A percentile compares a stretch with the other conserved stretches of the same genome.
Conservation (phyloP, 306 rosid genomes). For the Prunus armeniaca region DNA sequence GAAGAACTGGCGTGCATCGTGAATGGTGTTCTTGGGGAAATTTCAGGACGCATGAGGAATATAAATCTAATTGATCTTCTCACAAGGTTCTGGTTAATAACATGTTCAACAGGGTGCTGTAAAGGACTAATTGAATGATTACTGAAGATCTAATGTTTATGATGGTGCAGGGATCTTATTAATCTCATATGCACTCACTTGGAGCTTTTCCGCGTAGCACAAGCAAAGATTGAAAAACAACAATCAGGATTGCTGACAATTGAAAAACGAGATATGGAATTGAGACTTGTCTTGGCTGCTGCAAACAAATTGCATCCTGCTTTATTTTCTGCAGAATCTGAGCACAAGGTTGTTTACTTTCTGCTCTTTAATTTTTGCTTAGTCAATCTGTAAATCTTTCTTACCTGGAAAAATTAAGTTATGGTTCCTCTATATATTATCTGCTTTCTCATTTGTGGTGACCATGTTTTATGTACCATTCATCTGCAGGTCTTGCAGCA, state of each 20-base stretch:
- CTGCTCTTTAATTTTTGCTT: constrained; percentile 16
- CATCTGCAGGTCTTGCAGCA: constrained; percentile 87
- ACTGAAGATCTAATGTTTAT: constrained; percentile 32
- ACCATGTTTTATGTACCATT: constrained; percentile 30
- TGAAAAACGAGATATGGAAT: constrained; percentile 67
- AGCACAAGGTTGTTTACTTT: constrained; percentile 75
- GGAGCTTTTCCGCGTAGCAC: constrained; percentile 83
- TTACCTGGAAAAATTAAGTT: constrained; percentile 17
- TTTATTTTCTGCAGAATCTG: constrained; percentile 93
- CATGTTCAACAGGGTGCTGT: constrained; percentile 11
- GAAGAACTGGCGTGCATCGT: constrained; percentile 76
- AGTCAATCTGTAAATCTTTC: constrained; percentile 20
- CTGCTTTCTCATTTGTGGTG: constrained; percentile 18
- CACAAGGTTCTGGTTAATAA: constrained; percentile 60
- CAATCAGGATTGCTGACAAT: constrained; percentile 47
- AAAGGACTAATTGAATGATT: constrained; percentile 25
- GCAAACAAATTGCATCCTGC: constrained; percentile 97
- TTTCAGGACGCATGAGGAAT: constrained; percentile 82
- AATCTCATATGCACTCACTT: constrained; percentile 74
- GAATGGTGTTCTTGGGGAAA: constrained; percentile 77
- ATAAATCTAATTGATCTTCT: constrained; percentile 89
- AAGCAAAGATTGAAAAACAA: constrained; percentile 61
- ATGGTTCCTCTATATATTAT: constrained; percentile 8
- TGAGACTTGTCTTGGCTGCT: constrained; percentile 60
- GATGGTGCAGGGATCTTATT: constrained; percentile 81